These are phyloP conservation scores for Glonium stellatum DNA, from an alignment of 495 filamentous ascomycete genomes.

Conservation along the genomic window DNA sequence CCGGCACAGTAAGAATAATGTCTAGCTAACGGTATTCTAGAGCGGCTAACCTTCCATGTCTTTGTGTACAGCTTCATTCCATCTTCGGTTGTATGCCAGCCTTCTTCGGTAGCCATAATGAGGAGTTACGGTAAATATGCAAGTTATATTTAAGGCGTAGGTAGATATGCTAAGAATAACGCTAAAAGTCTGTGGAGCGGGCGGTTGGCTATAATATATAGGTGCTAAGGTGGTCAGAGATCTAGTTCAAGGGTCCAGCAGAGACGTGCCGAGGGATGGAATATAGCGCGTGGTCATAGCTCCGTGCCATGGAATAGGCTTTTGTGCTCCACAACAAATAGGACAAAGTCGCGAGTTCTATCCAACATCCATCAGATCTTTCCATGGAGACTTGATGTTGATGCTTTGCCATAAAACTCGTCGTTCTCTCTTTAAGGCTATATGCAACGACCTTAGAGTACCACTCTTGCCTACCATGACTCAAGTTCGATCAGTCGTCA, in stretches of 20 bases:
- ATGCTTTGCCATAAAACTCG: not conserved
- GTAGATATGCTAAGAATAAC: too few relatives aligned
- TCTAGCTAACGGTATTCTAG: not conserved
- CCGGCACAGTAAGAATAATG: not conserved
- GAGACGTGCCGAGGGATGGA: too few relatives aligned
- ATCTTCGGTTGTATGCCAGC: constrained; percentile 43
- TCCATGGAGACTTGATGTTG: not conserved
- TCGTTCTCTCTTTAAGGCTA: not conserved
- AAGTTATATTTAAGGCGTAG: too few relatives aligned
- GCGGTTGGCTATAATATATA: too few relatives aligned
- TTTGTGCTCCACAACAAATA: not conserved
- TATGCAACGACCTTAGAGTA: not conserved
- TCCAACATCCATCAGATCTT: too few relatives aligned
- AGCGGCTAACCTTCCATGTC: constrained; percentile 65
- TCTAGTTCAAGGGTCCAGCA: too few relatives aligned
- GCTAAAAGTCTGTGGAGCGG: too few relatives aligned
- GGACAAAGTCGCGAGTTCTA: not conserved
- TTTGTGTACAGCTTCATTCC: constrained; percentile 68
- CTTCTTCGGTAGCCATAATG: constrained; percentile 28
- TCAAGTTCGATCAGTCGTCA: constrained; percentile 3
- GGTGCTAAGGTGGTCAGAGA: too few relatives aligned
- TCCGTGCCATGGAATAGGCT: too few relatives aligned
- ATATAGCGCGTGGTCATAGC: too few relatives aligned
- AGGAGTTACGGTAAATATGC: not conserved
- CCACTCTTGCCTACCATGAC: constrained; percentile 3